phyloP scores from a whole-genome alignment of 1,284 basidiomycete genomes.

The Trametes polyzona region DNA sequence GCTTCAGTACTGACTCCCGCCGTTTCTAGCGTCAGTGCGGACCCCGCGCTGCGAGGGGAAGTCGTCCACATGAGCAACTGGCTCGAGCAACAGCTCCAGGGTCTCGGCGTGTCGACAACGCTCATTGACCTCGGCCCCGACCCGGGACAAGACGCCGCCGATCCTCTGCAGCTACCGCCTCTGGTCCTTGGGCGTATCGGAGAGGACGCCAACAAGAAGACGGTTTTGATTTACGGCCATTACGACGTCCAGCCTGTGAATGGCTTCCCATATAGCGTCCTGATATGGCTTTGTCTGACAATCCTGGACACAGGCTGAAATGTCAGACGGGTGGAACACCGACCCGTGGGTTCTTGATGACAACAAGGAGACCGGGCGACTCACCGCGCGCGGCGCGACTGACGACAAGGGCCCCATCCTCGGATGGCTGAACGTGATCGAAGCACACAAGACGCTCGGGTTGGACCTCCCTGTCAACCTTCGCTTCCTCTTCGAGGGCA shows the following conservation, averaged over 20 bases:
- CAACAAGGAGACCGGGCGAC: conserved; percentile 66
- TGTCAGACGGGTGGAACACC: conserved; percentile 91
- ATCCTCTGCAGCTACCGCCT: conserved; percentile 77
- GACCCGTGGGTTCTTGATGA: conserved; percentile 87
- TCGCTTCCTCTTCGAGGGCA: conserved; percentile 95
- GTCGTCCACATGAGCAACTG: conserved; percentile 85
- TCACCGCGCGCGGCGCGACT: conserved; percentile 89
- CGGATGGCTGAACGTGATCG: conserved; percentile 94
- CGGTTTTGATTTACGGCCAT: conserved; percentile 90
- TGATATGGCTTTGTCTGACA: background rate
- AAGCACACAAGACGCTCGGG: conserved; percentile 80
- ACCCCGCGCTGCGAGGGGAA: conserved; percentile 69
- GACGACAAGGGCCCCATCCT: conserved; percentile 95
- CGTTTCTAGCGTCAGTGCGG: conserved; percentile 63
- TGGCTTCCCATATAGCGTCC: conserved; percentile 9
- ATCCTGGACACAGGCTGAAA: conserved; percentile 50
- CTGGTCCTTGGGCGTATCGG: conserved; percentile 88
- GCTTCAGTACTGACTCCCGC: background rate
- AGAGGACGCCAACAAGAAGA: conserved; percentile 87
- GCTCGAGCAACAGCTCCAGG: conserved; percentile 73
- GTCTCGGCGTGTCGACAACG: conserved; percentile 77
- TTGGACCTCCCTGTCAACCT: conserved; percentile 92
- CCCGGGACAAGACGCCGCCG: conserved; percentile 77
- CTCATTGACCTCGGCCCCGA: conserved; percentile 83
- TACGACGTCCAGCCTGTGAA: conserved; percentile 85